These are phyloP conservation scores for Neopestalotiopsis sp. DNA, from an alignment of 2,329 filamentous ascomycete species.

Conservation along the genomic window DNA sequence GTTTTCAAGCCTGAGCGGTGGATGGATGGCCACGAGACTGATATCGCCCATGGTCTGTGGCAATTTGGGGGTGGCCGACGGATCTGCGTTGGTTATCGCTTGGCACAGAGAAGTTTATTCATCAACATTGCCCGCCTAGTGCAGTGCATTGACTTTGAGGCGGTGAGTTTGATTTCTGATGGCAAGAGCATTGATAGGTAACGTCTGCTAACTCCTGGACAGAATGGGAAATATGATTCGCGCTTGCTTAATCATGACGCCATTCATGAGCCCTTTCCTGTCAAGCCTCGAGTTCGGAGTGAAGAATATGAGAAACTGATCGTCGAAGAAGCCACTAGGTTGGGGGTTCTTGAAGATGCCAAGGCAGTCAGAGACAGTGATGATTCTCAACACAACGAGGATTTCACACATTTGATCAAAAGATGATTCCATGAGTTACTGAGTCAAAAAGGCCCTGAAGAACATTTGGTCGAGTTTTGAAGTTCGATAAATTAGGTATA, in stretches of 20 bases:
- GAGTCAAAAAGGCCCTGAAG: too few relatives aligned
- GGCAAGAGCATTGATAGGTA: too few relatives aligned
- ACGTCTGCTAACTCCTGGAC: neutral
- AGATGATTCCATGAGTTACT: neutral
- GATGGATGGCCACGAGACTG: slow-evolving; percentile 8
- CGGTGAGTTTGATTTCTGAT: neutral
- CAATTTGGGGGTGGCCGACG: slow-evolving; percentile 5
- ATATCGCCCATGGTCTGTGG: slow-evolving; percentile 9
- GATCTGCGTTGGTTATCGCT: slow-evolving; percentile 5
- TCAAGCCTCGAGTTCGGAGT: neutral
- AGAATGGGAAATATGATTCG: neutral
- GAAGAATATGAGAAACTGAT: neutral
- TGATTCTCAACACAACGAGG: neutral
- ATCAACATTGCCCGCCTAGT: slow-evolving; percentile 8
- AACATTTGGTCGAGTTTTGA: too few relatives aligned
- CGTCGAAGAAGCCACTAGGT: neutral
- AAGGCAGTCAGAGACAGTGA: slow-evolving; percentile 3
- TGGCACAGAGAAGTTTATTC: slow-evolving; percentile 8
- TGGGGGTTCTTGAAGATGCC: neutral
- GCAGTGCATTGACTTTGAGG: slow-evolving; percentile 6
- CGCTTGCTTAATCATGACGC: neutral
- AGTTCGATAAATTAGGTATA: too few relatives aligned
- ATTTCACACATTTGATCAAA: slow-evolving; percentile 3
- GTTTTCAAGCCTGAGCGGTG: slow-evolving; percentile 1
- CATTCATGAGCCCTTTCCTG: slow-evolving; percentile 2